Conservation (phyloP, 805 yeast genomes). For the Cyberlindnera maritima region DNA sequence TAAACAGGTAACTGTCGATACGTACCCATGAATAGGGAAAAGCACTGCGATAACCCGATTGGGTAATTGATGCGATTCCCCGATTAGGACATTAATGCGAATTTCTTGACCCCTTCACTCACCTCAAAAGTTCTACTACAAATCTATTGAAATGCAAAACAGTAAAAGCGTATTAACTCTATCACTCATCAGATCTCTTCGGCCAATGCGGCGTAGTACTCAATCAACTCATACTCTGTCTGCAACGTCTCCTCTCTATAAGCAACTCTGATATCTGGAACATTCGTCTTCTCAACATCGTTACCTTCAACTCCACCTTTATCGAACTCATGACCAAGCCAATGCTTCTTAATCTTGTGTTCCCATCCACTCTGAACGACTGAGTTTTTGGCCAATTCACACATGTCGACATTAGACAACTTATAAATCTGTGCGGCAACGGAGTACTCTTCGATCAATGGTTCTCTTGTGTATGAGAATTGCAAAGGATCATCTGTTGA, state of each 20-base stretch:
- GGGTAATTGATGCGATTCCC: not conserved
- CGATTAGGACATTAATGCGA: not conserved
- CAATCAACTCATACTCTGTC: slow-evolving; percentile 67
- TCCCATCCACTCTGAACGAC: slow-evolving; percentile 96
- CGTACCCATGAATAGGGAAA: no score
- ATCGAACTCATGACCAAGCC: slow-evolving; percentile 76
- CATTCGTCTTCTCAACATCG: slow-evolving; percentile 91
- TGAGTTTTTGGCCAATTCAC: slow-evolving; percentile 92
- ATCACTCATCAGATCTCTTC: not conserved
- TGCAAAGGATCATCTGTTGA: slow-evolving; percentile 98
- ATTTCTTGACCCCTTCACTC: no score
- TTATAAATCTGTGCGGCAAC: slow-evolving; percentile 98
- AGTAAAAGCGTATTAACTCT: no score
- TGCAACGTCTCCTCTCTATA: slow-evolving; percentile 80
- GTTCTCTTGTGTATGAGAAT: slow-evolving; percentile 95
- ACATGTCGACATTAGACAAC: slow-evolving; percentile 92
- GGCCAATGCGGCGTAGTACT: slow-evolving; percentile 44
- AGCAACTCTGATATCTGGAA: slow-evolving; percentile 82
- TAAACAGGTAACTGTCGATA: no score
- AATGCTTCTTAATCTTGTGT: slow-evolving; percentile 76
- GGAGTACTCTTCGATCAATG: slow-evolving; percentile 94
- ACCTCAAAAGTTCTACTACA: no score
- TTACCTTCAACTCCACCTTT: slow-evolving; percentile 72
- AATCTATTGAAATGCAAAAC: no score
- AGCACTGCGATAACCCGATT: no score